Conservation (phyloP, 1,284 basidiomycete species). For the Papiliotrema flavescens region DNA sequence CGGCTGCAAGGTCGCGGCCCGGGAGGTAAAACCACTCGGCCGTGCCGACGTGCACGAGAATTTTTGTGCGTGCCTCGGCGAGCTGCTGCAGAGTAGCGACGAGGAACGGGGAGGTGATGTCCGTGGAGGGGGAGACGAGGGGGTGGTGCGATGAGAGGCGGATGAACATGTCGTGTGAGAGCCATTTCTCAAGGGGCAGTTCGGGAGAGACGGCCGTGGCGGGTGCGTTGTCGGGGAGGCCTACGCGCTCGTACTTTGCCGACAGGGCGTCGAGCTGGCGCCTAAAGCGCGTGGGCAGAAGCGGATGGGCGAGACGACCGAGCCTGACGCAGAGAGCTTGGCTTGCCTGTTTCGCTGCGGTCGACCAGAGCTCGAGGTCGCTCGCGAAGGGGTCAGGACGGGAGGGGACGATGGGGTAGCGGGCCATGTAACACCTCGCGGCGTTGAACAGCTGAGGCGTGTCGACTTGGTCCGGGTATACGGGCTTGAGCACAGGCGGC, state of each 20-base stretch:
- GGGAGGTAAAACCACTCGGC: slow-evolving; percentile 18
- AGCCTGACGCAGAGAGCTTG: neutral
- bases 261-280: neutral
- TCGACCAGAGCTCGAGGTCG: neutral
- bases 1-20: neutral
- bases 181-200: slow-evolving; percentile 3
- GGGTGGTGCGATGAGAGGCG: slow-evolving; percentile 16
- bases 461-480: slow-evolving; percentile 14
- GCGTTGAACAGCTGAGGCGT: slow-evolving; percentile 14
- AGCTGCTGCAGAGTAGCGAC: neutral
- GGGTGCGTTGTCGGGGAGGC: neutral
- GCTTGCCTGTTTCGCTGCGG: neutral
- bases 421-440: slow-evolving; percentile 17
- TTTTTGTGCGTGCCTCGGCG: neutral
- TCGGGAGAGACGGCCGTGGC: neutral
- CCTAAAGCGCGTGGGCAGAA: neutral
- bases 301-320: neutral
- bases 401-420: slow-evolving; percentile 12
- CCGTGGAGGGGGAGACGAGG: slow-evolving; percentile 12
- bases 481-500: slow-evolving; percentile 3
- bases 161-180: slow-evolving; percentile 4
- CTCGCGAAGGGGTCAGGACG: slow-evolving; percentile 13
- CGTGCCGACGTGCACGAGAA: slow-evolving; percentile 13
- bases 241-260: no score
- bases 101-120: slow-evolving; percentile 9